Evolutionary conservation across 2,329 filamentous ascomycete genomes (phyloP).

Genomic region (Cordyceps tenuipes): DNA sequence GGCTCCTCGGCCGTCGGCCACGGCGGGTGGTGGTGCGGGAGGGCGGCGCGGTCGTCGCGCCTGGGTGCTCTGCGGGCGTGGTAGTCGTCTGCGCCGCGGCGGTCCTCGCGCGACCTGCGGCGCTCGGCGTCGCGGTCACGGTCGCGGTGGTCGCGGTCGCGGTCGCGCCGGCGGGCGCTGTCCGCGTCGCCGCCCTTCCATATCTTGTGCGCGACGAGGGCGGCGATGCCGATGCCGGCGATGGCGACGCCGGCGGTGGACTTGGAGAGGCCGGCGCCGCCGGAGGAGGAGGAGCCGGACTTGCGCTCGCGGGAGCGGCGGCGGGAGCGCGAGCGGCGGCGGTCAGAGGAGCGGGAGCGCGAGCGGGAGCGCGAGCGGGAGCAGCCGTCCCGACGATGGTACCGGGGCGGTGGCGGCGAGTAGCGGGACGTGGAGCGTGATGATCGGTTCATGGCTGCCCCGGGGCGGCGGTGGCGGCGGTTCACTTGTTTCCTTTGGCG

Average conservation of each 20-base stretch:
- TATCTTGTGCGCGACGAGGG: constrained; percentile 26
- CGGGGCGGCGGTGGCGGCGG: no score
- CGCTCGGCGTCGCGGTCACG: no score
- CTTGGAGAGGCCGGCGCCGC: constrained; percentile 13
- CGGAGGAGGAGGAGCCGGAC: background rate
- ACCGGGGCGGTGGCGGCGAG: background rate
- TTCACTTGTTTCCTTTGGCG: no score
- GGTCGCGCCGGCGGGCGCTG: background rate
- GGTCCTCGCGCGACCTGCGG: no score
- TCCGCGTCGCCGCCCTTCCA: constrained; percentile 21
- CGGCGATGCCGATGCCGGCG: constrained; percentile 27
- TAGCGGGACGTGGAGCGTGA: constrained; percentile 10
- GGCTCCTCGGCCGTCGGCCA: no score
- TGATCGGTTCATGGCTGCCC: constrained; percentile 11
- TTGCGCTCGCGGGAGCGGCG: background rate
- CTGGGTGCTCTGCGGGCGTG: no score
- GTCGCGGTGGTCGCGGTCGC: background rate
- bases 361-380: constrained; percentile 4
- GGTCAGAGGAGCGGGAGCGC: no score
- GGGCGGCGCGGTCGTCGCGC: no score
- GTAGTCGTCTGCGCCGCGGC: no score
- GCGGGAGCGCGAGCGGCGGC: constrained; percentile 1
- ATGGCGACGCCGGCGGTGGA: constrained; percentile 21
- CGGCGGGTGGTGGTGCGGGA: no score
- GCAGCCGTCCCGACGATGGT: constrained; percentile 2